These are phyloP conservation scores for Magnaporthales sp. DNA, from an alignment of 2,329 filamentous ascomycete genomes.

Conservation along the genomic window DNA sequence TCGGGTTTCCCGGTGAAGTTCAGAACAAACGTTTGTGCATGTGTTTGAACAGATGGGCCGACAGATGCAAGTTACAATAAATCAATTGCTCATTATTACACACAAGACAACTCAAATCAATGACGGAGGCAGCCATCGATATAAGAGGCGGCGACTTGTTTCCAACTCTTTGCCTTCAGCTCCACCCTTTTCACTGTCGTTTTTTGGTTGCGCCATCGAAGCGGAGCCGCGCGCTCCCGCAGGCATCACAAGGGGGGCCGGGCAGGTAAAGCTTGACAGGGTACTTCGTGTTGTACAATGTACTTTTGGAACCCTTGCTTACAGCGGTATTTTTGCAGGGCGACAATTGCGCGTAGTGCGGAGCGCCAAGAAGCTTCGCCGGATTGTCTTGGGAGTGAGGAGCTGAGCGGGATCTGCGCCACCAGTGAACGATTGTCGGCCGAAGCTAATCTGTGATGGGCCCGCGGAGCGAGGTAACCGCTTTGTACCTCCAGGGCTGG, in stretches of 20 bases:
- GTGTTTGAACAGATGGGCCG: background rate
- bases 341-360: constrained; percentile 1
- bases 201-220: background rate
- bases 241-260: too few species aligned
- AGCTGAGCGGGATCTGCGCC: constrained; percentile 1
- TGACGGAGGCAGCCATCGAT: background rate
- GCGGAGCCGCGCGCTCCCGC: constrained; percentile 1
- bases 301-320: background rate
- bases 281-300: too few species aligned
- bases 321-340: background rate
- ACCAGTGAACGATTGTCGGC: background rate
- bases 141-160: background rate
- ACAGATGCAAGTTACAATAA: background rate
- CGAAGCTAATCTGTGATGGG: background rate
- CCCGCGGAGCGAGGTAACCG: background rate
- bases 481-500: background rate
- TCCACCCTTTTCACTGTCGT: background rate
- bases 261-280: too few species aligned
- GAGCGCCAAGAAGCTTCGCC: background rate
- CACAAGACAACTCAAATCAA: background rate
- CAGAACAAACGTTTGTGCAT: background rate
- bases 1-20: background rate
- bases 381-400: background rate
- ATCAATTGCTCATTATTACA: background rate
- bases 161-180: background rate